A percentile compares a stretch with the other conserved stretches of the same genome.
These are phyloP conservation scores for Fusarium nisikadoi DNA, from an alignment of 2,329 filamentous ascomycete species.

Conservation along the genomic window DNA sequence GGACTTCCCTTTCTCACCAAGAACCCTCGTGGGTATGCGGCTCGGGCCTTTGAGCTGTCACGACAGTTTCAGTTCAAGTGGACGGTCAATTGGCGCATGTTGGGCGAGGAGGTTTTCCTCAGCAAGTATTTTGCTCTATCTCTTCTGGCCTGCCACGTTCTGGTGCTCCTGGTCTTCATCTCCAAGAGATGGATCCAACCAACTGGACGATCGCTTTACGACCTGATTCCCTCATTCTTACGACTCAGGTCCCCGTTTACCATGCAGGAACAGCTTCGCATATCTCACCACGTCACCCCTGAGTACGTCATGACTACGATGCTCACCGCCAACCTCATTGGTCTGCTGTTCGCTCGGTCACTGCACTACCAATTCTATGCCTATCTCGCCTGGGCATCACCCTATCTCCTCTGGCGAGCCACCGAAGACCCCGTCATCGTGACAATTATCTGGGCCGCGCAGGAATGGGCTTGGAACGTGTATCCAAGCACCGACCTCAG, in stretches of 20 bases:
- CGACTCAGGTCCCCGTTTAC: slow-evolving; percentile 58
- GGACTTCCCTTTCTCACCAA: slow-evolving; percentile 74
- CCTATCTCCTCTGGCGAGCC: slow-evolving; percentile 85
- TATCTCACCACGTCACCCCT: slow-evolving; percentile 70
- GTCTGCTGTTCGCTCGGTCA: slow-evolving; percentile 85
- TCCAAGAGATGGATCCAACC: slow-evolving; percentile 78
- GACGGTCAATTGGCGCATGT: slow-evolving; percentile 98
- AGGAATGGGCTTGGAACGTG: slow-evolving; percentile 95
- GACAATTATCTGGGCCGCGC: slow-evolving; percentile 76
- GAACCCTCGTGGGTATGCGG: slow-evolving; percentile 77
- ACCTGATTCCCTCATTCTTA: slow-evolving; percentile 61
- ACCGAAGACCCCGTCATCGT: slow-evolving; percentile 74
- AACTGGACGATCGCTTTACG: slow-evolving; percentile 65
- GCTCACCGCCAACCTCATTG: slow-evolving; percentile 79
- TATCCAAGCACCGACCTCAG: slow-evolving; percentile 78
- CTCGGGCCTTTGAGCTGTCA: slow-evolving; percentile 88
- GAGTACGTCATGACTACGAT: slow-evolving; percentile 81
- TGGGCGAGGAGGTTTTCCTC: slow-evolving; percentile 85
- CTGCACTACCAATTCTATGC: slow-evolving; percentile 97
- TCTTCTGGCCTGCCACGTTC: slow-evolving; percentile 73
- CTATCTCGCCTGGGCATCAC: slow-evolving; percentile 89
- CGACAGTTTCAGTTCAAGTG: slow-evolving; percentile 95
- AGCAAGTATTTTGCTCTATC: slow-evolving; percentile 72
- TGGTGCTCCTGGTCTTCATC: slow-evolving; percentile 74
- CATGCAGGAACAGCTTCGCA: slow-evolving; percentile 63